Base-by-base conservation (phyloP, 192 early-diverging fungal genomes). In the Piromyces sp. region DNA sequence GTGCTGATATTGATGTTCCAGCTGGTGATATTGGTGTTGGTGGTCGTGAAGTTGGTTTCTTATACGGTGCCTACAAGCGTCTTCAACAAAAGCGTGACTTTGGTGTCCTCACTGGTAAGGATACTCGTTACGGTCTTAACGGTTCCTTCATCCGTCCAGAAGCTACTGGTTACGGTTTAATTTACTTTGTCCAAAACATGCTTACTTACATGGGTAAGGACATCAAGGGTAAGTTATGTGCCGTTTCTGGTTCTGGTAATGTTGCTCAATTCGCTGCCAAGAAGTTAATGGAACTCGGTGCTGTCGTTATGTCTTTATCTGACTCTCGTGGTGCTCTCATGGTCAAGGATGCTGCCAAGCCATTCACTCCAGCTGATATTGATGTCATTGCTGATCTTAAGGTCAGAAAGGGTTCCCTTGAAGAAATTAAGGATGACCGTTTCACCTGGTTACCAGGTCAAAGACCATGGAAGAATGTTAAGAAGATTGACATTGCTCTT, bases 61-160 rank as follows among this genome's bases (percentile, higher is more conserved):
- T 89, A 78, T 89, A 88, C 81, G 88, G 88, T 81, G 86, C 86
- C 80, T 89, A 89, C 87, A 89, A 89, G 14, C 86, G 87, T 83
- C 80, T 88, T 81, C 85, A 86, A 81, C 88, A 88, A 83, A 87
- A 87, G 81, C 88, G 86, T 79, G 85, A 86, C 12, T 68, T 68
- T n/a, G 88, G 88, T 78, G 87, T 88, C 30, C 87, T 89, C 68
- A 89, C 88, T 36, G 88, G 88, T 79, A 89, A 89, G 88, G 42
- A 51, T 51, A 51, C 42, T 22, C 42, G 14, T 14, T 51, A 22
- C 19, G 88, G 86, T 80, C 84, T 89, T 78, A 83, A 15, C 14
- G 37, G 37, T 38, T 38, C 37, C 1, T 38, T 38, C 37, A 38
- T 38, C 14, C 37, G 37, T 38, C 37, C 37, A 38, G 37, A 38